Evolutionary conservation across 2,329 filamentous ascomycete genomes (phyloP).

Genomic region (Fusarium citri): DNA sequence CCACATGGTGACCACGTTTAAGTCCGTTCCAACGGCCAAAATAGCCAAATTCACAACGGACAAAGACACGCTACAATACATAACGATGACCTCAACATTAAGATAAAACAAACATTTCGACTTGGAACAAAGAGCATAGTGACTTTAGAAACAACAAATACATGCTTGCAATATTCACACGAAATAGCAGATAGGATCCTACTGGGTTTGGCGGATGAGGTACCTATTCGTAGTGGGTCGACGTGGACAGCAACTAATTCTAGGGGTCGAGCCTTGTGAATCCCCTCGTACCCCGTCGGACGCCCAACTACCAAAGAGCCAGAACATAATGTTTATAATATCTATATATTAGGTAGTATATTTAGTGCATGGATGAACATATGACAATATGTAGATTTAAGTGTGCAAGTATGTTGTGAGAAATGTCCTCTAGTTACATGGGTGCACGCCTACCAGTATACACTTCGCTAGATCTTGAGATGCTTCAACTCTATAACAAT

Average conservation of each 20-base stretch:
- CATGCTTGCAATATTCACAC: not conserved
- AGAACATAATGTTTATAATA: not conserved
- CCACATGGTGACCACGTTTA: not conserved
- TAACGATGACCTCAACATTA: not conserved
- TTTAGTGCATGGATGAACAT: accelerated
- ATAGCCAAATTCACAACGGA: not conserved
- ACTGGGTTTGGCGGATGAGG: not conserved
- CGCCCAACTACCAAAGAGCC: not conserved
- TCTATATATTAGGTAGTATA: accelerated
- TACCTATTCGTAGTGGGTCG: conserved; percentile 10
- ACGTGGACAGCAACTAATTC: conserved; percentile 1
- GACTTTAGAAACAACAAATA: not conserved
- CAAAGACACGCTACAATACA: not conserved
- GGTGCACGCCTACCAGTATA: not conserved
- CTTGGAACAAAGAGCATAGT: not conserved
- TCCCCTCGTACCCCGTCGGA: conserved; percentile 6
- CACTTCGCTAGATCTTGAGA: not conserved
- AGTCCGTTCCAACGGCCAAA: not conserved
- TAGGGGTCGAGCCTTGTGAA: conserved; percentile 20
- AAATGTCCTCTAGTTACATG: not conserved
- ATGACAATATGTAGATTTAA: not conserved
- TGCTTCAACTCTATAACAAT: conserved; percentile 19
- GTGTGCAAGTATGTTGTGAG: not conserved
- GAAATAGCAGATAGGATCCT: not conserved
- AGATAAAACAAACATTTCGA: conserved; percentile 9